Evolutionary conservation across 1,284 basidiomycete species (phyloP).

Genomic region (Ceratobasidium sp.): DNA sequence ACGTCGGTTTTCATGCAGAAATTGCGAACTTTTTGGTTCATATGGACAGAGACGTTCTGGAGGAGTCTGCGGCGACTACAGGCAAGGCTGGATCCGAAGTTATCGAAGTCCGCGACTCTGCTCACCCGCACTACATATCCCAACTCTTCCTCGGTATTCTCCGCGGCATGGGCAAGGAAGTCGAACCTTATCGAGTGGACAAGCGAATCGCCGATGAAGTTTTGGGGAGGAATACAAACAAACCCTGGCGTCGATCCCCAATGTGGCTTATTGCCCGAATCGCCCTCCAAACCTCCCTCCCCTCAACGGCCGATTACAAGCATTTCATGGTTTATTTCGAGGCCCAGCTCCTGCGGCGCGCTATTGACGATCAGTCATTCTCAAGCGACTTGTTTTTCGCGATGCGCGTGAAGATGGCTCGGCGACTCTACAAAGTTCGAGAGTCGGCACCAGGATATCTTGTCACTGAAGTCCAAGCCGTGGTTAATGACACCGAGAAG

Average conservation of each 20-base stretch:
- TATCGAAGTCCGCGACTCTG: constrained; percentile 54
- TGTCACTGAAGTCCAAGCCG: constrained; percentile 48
- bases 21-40: constrained; percentile 57
- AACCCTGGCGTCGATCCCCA: constrained; percentile 64
- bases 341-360: constrained; percentile 54
- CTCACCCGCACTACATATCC: constrained; percentile 62
- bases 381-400: constrained; percentile 56
- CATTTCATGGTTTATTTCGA: constrained; percentile 63
- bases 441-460: constrained; percentile 50
- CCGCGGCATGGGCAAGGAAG: constrained; percentile 54
- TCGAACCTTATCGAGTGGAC: constrained; percentile 53
- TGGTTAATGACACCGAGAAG: constrained; percentile 46
- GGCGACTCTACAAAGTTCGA: constrained; percentile 60
- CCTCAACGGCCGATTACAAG: constrained; percentile 59
- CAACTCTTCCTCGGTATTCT: constrained; percentile 61
- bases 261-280: constrained; percentile 65
- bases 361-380: neutral
- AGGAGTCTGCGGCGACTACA: constrained; percentile 48
- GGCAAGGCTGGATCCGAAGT: constrained; percentile 53
- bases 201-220: constrained; percentile 65
- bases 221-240: constrained; percentile 57
- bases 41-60: constrained; percentile 54
- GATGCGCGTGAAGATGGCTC: constrained; percentile 58
- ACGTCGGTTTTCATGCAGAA: constrained; percentile 54
- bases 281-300: constrained; percentile 61